Evolutionary conservation across 148 eudicot genomes (phyloP).

Genomic region (Diospyros kaki): DNA sequence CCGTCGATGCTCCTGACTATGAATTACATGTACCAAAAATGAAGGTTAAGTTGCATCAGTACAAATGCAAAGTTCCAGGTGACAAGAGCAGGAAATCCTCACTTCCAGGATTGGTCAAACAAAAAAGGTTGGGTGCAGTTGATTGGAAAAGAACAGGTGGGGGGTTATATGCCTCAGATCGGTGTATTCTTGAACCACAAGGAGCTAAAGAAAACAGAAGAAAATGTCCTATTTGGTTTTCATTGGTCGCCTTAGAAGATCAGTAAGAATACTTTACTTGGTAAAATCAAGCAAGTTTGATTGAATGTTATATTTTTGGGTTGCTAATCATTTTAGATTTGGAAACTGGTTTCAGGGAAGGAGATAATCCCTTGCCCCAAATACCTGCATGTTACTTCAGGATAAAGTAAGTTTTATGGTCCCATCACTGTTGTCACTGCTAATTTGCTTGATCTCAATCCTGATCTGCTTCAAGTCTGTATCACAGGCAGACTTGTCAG

Average conservation of each 20-base stretch:
- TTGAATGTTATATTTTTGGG: background rate
- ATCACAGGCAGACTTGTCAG: background rate
- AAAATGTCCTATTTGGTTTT: conserved; percentile 77
- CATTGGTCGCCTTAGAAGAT: conserved; percentile 65
- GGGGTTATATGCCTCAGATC: conserved; percentile 31
- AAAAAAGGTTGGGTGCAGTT: conserved; percentile 43
- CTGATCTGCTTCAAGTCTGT: background rate
- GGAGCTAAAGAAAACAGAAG: conserved; percentile 32
- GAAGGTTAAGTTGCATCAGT: conserved; percentile 34
- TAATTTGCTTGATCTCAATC: background rate
- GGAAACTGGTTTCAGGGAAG: conserved; percentile 49
- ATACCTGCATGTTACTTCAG: conserved; percentile 67
- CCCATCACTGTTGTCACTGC: background rate
- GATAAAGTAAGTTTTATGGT: conserved; percentile 62
- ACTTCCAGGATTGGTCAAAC: conserved; percentile 38
- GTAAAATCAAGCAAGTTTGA: background rate
- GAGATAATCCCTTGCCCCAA: conserved; percentile 65
- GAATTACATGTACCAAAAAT: conserved; percentile 23
- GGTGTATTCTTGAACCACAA: conserved; percentile 30
- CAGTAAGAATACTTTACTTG: conserved; percentile 41
- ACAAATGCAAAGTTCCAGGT: conserved; percentile 26
- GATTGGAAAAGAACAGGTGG: conserved; percentile 30
- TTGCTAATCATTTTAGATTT: background rate
- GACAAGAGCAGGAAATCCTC: conserved; percentile 28
- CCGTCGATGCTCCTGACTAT: conserved; percentile 24